Base-by-base conservation (phyloP, 108 stramenopile genomes). In the Nitzschia sp. region DNA sequence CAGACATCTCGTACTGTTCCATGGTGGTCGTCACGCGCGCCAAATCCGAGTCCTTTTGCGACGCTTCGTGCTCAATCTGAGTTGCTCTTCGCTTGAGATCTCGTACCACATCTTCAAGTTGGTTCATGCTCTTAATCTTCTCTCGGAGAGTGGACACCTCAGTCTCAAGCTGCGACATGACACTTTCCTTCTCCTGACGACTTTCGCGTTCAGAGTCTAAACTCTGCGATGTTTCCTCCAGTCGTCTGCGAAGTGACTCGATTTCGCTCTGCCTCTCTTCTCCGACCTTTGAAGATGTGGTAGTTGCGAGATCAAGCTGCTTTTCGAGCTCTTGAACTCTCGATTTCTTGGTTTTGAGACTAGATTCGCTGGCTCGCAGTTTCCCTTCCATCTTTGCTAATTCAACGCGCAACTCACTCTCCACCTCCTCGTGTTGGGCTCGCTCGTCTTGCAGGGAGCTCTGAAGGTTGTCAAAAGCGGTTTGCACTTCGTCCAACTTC, bases 381-480 rank as follows among this genome's bases (percentile, higher is more conserved):
- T 76, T 71, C 1, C 75, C 71, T 45, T 76, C 71, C 25, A 76
- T 23, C 28, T 72, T 81, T 1, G 75, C 66, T 26, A 81, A 26
- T 35, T 76, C 63, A 23, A 63, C 60, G 8, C 63, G 70, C 15
- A 76, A 41, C 13, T 81, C 80, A 23, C 48, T 48, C 61, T 81
- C 72, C 0, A 61, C 45, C 13, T 61, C 56, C 45, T 81, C 80
- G 38, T 52, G 50, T 23, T 64, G 62, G 28, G 57, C 23, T 0
- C 46, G 62, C 54, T 77, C 80, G n/a, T 30, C 8, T 5, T 52
- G 33, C 11, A 81, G 53, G 3, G 78, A 54, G 4, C 41, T 35
- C 31, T 50, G 22, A 1, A 38, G 29, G 5, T 47, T 25, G 8
- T 81, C 67, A 8, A 70, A 44, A 2, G 45, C 36, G n/a, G 31